Evolutionary conservation across 768 basidiomycete species (phyloP), one percentile per base, ranked within the genome.

Genomic region (Amanita rimosa): DNA sequence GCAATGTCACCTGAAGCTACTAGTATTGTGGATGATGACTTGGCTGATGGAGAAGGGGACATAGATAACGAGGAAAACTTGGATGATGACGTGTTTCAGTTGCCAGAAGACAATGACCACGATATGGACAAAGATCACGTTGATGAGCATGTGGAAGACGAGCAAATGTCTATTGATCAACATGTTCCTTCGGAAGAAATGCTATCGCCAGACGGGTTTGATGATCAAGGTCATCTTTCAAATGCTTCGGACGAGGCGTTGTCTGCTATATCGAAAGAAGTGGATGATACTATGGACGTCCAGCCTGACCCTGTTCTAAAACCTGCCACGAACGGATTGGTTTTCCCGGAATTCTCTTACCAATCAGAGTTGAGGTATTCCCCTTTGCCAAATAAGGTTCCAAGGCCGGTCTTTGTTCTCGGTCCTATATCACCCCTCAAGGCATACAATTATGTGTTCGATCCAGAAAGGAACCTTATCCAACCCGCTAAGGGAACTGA

Each of bases 341-440:
- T 46, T 24, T 35, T 35, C 35, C 16, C 38, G 6, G 11, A 41
- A 29, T 24, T n/a, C 9, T 14, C 24, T 40, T 34, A 27, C 13
- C 24, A 0, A 6, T 37, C 38, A 13, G 24, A 44, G 3, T 27
- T 54, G 41, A 57, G 56, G 24, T 58, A 57, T 46, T 31, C 31
- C 1, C 19, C 17, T 1, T 5, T 46, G 33, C 21, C 45, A 22
- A 26, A 35, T 10, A 46, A 37, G 16, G 24, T 13, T 10, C 31
- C 49, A 0, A 57, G 49, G 26, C 57, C 63, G n/a, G 60, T 68
- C 26, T 44, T 66, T 27, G 63, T 66, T 37, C 58, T 57, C 33
- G 60, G 59, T 24, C 61, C 67, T n/a, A 21, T 49, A 34, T 46
- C 53, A 33, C 31, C 55, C 36, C 44, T 54, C 24, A 39, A 45